phyloP scores from a whole-genome alignment of 225 moss, liverwort and hornwort species.

The Antitrichia curtipendula region DNA sequence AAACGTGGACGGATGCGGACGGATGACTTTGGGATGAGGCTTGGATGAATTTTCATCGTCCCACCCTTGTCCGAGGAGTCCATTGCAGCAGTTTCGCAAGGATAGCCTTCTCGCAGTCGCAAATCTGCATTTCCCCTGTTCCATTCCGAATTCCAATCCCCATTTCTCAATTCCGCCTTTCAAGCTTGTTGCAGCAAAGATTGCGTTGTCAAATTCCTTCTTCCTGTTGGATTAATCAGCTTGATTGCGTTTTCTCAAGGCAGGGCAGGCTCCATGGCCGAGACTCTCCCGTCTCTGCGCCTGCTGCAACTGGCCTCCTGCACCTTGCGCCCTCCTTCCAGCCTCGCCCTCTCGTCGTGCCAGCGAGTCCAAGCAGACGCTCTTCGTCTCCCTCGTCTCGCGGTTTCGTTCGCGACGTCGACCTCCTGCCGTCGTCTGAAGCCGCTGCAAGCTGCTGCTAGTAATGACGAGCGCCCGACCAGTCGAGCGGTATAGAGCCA shows the following conservation, averaged over 20 bases:
- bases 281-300: conserved; percentile 21
- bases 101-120: background rate
- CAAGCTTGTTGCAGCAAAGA: background rate
- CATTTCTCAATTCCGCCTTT: background rate
- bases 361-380: background rate
- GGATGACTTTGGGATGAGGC: background rate
- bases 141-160: background rate
- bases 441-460: conserved; percentile 6
- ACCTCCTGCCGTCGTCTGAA: background rate
- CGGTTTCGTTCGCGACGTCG: background rate
- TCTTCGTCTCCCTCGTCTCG: background rate
- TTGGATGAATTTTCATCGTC: background rate
- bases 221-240: background rate
- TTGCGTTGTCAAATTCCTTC: background rate
- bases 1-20: background rate
- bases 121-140: background rate
- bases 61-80: background rate
- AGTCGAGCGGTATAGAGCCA: conserved; percentile 20
- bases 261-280: conserved; percentile 3
- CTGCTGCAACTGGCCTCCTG: conserved; percentile 27
- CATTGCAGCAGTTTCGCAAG: background rate
- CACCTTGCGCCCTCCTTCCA: conserved; percentile 1
- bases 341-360: background rate
- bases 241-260: background rate
- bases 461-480: background rate